phyloP scores from a whole-genome alignment of 441 rosid species.

The Metrosideros polymorpha region DNA sequence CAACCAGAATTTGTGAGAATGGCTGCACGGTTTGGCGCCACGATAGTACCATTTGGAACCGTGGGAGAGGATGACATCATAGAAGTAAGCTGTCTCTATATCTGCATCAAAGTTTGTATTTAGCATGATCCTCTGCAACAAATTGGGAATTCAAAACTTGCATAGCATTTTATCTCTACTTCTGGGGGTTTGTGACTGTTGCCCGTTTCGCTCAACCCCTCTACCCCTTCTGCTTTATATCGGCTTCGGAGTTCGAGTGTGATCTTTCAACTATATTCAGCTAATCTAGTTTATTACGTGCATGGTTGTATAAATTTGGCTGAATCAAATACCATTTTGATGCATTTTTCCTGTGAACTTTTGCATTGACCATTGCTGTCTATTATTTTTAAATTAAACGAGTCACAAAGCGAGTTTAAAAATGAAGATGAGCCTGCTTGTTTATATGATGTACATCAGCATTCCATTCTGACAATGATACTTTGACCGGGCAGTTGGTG shows the following conservation, averaged over 20 bases:
- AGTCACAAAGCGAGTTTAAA: background rate
- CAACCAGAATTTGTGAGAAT: slow-evolving; percentile 10
- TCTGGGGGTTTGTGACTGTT: background rate
- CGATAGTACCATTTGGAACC: slow-evolving; percentile 7
- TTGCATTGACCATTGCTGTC: background rate
- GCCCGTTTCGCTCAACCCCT: background rate
- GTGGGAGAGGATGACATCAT: slow-evolving; percentile 7
- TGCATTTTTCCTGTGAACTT: background rate
- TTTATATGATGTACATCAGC: background rate
- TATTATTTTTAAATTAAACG: background rate
- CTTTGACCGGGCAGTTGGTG: slow-evolving; percentile 31
- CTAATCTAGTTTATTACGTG: background rate
- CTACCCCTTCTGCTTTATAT: background rate
- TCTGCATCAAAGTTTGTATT: background rate
- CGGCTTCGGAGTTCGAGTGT: background rate
- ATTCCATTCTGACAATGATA: background rate
- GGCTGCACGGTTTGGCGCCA: slow-evolving; percentile 15
- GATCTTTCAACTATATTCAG: background rate
- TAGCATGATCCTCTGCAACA: background rate
- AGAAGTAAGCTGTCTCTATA: slow-evolving; percentile 1
- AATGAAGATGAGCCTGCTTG: background rate
- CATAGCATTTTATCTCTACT: background rate
- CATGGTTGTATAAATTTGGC: background rate
- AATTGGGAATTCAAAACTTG: background rate
- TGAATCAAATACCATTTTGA: background rate